Conservation (phyloP, 345 rosid species). For the Hibiscus tridactylites region DNA sequence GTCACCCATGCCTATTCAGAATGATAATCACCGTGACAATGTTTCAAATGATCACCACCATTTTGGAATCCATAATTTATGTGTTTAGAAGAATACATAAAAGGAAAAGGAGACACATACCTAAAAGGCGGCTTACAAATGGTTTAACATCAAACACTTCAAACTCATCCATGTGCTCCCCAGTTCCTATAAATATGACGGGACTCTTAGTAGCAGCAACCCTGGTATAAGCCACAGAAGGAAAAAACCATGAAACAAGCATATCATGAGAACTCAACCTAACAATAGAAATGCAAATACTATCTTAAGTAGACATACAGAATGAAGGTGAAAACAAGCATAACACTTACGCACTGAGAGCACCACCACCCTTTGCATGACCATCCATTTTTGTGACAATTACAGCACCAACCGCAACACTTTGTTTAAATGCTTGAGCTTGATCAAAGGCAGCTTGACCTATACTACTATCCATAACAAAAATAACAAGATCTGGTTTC, state of each 20-base stretch:
- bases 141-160: slow-evolving; percentile 92
- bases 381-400: slow-evolving; percentile 95
- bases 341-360: slow-evolving; percentile 87
- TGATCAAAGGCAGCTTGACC: slow-evolving; percentile 97
- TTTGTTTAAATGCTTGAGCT: slow-evolving; percentile 90
- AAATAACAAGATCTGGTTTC: slow-evolving; percentile 92
- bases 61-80: not conserved
- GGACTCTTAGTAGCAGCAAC: slow-evolving; percentile 98
- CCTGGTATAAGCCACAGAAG: slow-evolving; percentile 30
- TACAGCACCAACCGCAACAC: slow-evolving; percentile 88
- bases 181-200: slow-evolving; percentile 83
- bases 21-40: not conserved
- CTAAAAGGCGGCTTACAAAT: slow-evolving; percentile 82
- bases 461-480: slow-evolving; percentile 94
- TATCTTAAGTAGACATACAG: not conserved
- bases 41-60: not conserved
- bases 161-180: slow-evolving; percentile 90
- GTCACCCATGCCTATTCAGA: slow-evolving; percentile 70
- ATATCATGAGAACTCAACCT: not conserved
- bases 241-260: not conserved
- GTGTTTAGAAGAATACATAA: not conserved
- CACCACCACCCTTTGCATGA: slow-evolving; percentile 98
- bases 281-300: not conserved
- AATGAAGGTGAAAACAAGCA: not conserved
- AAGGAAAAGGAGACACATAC: slow-evolving; percentile 24